Evolutionary conservation across 352 stramenopile genomes (phyloP), one percentile per base, ranked within the genome.

Genomic region (Sclerospora graminicola): DNA sequence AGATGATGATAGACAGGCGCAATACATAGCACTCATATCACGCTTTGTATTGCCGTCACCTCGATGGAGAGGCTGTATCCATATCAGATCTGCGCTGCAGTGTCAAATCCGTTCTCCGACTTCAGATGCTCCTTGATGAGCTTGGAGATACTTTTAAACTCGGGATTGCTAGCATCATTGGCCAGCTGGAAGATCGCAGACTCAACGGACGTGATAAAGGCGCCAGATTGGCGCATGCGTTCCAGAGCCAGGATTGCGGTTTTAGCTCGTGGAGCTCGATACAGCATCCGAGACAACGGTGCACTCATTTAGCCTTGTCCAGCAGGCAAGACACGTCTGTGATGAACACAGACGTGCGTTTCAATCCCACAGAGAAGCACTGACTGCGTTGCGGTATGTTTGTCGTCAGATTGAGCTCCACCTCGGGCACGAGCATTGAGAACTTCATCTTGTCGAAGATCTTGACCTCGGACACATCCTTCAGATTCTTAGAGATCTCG

Each of bases 391-490:
- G 51, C 14, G 52, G 49, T 41, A 69, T 60, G 28, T 54, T 55
- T 10, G 29, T 45, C 19, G 64, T 45, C 27, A 98, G 48, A 51
- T 97, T 68, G 20, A 60, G 48, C 21, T 79, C 63, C 9, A 98
- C 86, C 48, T 98, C 92, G 18, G 73, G 61, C n/a, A 93, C 97
- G 29, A 97, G 63, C 96, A 99, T 99, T 11, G 85, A 97, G 66
- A 99, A 99, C 43, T 95, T 73, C 60, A 95, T 98, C 79, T 99
- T 99, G 70, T 98, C 89, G 49, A 97, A 98, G 3, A 89, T 70
- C 19, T 75, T 78, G 28, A 72, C 49, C 38, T 63, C 57, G 18
- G 62, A 45, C 31, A 63, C 52, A 29, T 63, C 50, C 15, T 66
- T 47, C 4, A 90, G 41, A 45, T 81, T 62, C n/a, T 69, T 49